phyloP scores from a whole-genome alignment of 2,329 filamentous ascomycete species.

The Shiraia sp. region DNA sequence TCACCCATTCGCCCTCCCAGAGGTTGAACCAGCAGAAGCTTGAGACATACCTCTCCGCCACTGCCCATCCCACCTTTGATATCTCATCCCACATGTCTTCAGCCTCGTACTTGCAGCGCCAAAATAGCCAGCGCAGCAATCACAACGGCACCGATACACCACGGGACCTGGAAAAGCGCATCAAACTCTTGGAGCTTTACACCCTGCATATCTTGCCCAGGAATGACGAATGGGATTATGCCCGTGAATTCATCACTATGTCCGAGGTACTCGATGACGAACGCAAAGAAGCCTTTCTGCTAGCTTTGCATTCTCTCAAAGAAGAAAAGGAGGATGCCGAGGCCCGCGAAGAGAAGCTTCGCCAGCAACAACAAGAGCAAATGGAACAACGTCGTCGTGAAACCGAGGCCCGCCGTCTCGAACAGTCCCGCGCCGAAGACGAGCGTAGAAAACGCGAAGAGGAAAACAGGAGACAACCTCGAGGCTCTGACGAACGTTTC shows the following conservation, averaged over 20 bases:
- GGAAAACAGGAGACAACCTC: slow-evolving; percentile 40
- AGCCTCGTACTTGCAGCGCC: slow-evolving; percentile 36
- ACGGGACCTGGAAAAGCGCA: slow-evolving; percentile 77
- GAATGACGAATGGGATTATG: slow-evolving; percentile 96
- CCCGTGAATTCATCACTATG: slow-evolving; percentile 83
- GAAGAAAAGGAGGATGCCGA: slow-evolving; percentile 81
- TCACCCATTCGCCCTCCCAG: slow-evolving; percentile 88
- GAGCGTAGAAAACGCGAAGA: slow-evolving; percentile 45
- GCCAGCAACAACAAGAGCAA: slow-evolving; percentile 64
- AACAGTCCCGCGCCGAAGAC: slow-evolving; percentile 50
- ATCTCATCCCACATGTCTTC: slow-evolving; percentile 66
- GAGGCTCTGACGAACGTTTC: slow-evolving; percentile 37
- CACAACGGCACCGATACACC: slow-evolving; percentile 76
- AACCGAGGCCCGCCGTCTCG: slow-evolving; percentile 38
- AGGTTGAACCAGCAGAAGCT: slow-evolving; percentile 81
- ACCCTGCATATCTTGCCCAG: slow-evolving; percentile 91
- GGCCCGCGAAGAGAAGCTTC: slow-evolving; percentile 62
- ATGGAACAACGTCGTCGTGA: slow-evolving; percentile 55
- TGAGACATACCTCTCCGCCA: slow-evolving; percentile 84
- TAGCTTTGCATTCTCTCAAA: slow-evolving; percentile 79
- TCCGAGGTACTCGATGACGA: slow-evolving; percentile 91
- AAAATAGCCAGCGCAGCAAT: slow-evolving; percentile 32
- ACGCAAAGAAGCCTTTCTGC: slow-evolving; percentile 82
- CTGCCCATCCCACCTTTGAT: slow-evolving; percentile 73
- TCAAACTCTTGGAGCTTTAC: slow-evolving; percentile 94